Conservation (phyloP, 352 stramenopile genomes). For the Globisporangium sylvaticum region DNA sequence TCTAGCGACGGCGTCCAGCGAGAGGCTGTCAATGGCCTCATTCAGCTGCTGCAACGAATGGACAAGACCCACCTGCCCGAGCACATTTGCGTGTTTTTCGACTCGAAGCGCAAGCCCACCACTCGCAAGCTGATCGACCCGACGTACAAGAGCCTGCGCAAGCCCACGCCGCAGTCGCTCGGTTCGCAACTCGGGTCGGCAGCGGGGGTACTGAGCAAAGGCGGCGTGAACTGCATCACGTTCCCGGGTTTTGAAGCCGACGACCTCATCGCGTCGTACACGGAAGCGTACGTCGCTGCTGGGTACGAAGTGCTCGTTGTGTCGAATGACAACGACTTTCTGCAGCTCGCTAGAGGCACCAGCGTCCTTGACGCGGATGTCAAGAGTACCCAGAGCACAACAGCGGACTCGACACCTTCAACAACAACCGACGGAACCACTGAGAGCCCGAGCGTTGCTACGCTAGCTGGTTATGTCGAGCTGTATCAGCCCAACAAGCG, state of each 20-base stretch:
- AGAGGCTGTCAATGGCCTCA: conserved; percentile 41
- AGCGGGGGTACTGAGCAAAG: conserved; percentile 21
- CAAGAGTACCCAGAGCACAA: neutral
- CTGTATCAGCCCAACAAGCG: conserved; percentile 76
- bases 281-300: conserved; percentile 28
- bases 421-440: neutral
- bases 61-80: conserved; percentile 39
- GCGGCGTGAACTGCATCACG: conserved; percentile 48
- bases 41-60: conserved; percentile 41
- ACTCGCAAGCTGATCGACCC: conserved; percentile 44
- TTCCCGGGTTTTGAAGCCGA: conserved; percentile 52
- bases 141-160: conserved; percentile 44
- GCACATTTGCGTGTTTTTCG: conserved; percentile 61
- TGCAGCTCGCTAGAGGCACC: conserved; percentile 46
- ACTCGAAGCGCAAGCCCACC: conserved; percentile 42
- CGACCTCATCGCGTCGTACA: conserved; percentile 67
- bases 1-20: conserved; percentile 32
- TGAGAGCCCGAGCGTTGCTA: neutral
- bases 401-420: neutral
- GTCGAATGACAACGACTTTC: conserved; percentile 71
- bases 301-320: conserved; percentile 59
- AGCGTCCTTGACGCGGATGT: conserved; percentile 4
- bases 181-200: conserved; percentile 41
- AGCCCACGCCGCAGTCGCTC: conserved; percentile 34
- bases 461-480: conserved; percentile 28